Evolutionary conservation across 306 rosid genomes (phyloP), one percentile per base, ranked within the genome.

Genomic region (Oemleria cerasiformis): DNA sequence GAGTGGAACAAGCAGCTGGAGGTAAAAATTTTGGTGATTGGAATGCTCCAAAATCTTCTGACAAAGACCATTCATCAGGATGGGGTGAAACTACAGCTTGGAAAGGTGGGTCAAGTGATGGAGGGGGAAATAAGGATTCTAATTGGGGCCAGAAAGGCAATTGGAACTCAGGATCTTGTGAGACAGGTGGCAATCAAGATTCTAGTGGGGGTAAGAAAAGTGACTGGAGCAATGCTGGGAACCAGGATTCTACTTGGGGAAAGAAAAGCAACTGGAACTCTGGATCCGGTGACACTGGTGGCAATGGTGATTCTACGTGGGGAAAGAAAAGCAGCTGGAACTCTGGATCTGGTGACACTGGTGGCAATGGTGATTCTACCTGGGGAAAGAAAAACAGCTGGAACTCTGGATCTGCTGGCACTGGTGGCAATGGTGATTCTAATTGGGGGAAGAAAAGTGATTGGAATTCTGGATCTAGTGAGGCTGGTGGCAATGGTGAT

Each of bases 361-460:
- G 70, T 73, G 79, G 71, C 44, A 71, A 72, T 50, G 84, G 36
- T 30, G 36, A 73, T 8, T 54, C 74, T 50, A 14, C 11, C 23
- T 79, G 75, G 83, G 71, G 83, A 17, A 73, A 59, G 54, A 79
- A 75, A 78, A 77, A 75, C 61, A 75, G 54, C 47, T 73, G 87
- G 88, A 68, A 45, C 30, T 21, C 78, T 0, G 79, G 81, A 64
- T 64, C 71, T 25, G 40, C 62, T 60, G 75, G 48, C 79, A 42
- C 82, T 75, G 53, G 72, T 9, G 67, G 74, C 21, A 75, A 65
- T 67, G 72, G 77, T 41, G 73, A 81, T 75, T 74, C 80, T 30
- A 65, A 38, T 56, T 80, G 77, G 82, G 79, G 77, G n/a, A 86
- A 73, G 83, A 85, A 78, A 73, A 79, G 76, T 62, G 63, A 54